Conservation (phyloP, 495 filamentous ascomycete species). For the Aspergillus biplanus region DNA sequence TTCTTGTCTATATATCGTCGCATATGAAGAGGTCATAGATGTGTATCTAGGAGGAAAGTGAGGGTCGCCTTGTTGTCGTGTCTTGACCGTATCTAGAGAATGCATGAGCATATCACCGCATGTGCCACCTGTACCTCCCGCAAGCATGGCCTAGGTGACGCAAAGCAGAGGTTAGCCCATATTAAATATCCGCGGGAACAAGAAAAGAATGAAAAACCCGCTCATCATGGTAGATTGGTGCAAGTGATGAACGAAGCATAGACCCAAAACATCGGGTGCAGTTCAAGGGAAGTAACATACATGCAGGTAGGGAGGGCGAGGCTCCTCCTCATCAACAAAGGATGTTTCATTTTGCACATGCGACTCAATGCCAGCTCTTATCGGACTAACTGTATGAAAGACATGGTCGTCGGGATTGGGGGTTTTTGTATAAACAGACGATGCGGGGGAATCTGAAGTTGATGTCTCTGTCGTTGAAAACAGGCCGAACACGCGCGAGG, state of each 20-base stretch:
- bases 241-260: not conserved
- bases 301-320: slow-evolving; percentile 66
- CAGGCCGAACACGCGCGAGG: slow-evolving; percentile 48
- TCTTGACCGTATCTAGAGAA: slow-evolving; percentile 98
- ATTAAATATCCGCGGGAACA: too few relatives aligned
- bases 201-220: too few relatives aligned
- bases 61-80: slow-evolving; percentile 96
- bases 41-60: slow-evolving; percentile 89
- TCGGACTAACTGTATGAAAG: slow-evolving; percentile 17
- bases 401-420: slow-evolving; percentile 21
- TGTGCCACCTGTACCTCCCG: slow-evolving; percentile 86
- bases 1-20: slow-evolving; percentile 91
- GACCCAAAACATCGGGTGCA: not conserved
- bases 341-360: slow-evolving; percentile 24
- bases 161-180: slow-evolving; percentile 5
- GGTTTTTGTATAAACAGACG: slow-evolving; percentile 15
- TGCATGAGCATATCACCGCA: slow-evolving; percentile 99
- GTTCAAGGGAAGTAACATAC: slow-evolving; percentile 43
- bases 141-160: slow-evolving; percentile 78
- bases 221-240: too few relatives aligned
- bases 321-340: slow-evolving; percentile 50
- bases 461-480: slow-evolving; percentile 44
- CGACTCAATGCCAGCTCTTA: slow-evolving; percentile 21
- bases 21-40: slow-evolving; percentile 84
- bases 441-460: slow-evolving; percentile 28